These are phyloP conservation scores for Candida chauliodis DNA, from an alignment of 805 yeast genomes.

Conservation along the genomic window DNA sequence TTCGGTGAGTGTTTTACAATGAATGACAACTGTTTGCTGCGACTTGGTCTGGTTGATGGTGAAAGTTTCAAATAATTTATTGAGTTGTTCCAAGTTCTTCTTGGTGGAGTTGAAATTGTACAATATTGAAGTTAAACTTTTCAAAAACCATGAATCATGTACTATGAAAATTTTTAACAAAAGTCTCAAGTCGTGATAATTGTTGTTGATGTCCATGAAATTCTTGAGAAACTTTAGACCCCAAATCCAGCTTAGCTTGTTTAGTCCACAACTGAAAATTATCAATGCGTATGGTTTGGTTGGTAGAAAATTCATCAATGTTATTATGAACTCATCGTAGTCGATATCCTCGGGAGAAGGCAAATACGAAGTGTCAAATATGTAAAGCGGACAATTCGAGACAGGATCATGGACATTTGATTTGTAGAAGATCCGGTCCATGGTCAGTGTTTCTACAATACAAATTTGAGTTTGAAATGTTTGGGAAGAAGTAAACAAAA, in stretches of 20 bases:
- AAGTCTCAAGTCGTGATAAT: constrained; percentile 43
- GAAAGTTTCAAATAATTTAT: constrained; percentile 24
- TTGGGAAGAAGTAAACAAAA: not conserved
- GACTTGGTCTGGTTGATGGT: constrained; percentile 10
- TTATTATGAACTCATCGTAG: constrained; percentile 53
- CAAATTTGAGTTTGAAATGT: not conserved
- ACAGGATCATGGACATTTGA: constrained; percentile 64
- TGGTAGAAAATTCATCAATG: constrained; percentile 58
- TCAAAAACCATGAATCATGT: constrained; percentile 87
- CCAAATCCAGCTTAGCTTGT: constrained; percentile 64
- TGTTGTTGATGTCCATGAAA: constrained; percentile 47
- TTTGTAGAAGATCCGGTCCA: constrained; percentile 51
- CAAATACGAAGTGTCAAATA: constrained; percentile 78
- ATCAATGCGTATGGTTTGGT: constrained; percentile 59
- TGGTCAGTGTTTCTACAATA: too few species aligned
- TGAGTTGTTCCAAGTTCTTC: constrained; percentile 25
- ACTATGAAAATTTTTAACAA: constrained; percentile 69
- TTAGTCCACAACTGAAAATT: constrained; percentile 81
- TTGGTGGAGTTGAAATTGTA: constrained; percentile 50
- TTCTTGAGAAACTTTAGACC: constrained; percentile 52
- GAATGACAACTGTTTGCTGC: constrained; percentile 24
- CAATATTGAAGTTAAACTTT: constrained; percentile 70
- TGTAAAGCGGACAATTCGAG: constrained; percentile 67
- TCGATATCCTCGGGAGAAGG: constrained; percentile 52
- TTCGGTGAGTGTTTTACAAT: constrained; percentile 48